Conservation (phyloP, 2,329 filamentous ascomycete species). For the Pseudomassariella vexata region DNA sequence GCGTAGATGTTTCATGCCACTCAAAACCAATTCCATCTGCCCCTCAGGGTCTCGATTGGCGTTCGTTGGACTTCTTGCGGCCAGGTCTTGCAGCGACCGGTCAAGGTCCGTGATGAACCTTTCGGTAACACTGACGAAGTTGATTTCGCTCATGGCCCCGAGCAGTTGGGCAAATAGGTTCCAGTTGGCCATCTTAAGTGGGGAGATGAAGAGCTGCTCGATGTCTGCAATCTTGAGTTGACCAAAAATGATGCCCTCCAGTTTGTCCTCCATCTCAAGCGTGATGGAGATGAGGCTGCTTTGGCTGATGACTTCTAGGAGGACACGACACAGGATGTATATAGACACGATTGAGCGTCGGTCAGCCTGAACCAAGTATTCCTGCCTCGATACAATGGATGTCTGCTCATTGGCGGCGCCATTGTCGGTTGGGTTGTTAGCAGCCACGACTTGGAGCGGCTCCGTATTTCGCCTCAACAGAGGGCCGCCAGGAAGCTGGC, state of each 20-base stretch:
- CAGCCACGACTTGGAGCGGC: constrained; percentile 46
- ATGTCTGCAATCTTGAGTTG: constrained; percentile 86
- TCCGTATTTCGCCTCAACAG: constrained; percentile 71
- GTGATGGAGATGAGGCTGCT: constrained; percentile 79
- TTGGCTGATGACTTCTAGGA: constrained; percentile 91
- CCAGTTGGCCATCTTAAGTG: constrained; percentile 90
- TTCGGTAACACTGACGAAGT: constrained; percentile 77
- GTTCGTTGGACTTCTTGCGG: constrained; percentile 57
- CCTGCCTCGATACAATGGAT: constrained; percentile 52
- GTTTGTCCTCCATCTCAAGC: constrained; percentile 84
- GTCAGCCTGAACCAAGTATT: constrained; percentile 74
- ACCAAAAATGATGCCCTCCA: constrained; percentile 95
- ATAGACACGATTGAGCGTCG: constrained; percentile 90
- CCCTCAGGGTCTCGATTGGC: constrained; percentile 66
- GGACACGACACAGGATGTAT: constrained; percentile 87
- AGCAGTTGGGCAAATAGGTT: constrained; percentile 87
- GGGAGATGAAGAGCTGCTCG: constrained; percentile 70
- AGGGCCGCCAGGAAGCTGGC: constrained; percentile 33
- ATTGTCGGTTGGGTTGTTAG: constrained; percentile 19
- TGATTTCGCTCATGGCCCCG: constrained; percentile 92
- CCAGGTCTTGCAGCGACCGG: constrained; percentile 68
- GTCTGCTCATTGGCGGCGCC: constrained; percentile 26
- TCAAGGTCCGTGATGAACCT: constrained; percentile 81
- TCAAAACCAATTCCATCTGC: constrained; percentile 79
- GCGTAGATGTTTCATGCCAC: constrained; percentile 85